Percentiles rank a stretch among this genome's conserved stretches.
These are phyloP conservation scores for Rhizopogon rudus DNA, from an alignment of 768 basidiomycete genomes.

Conservation along the genomic window DNA sequence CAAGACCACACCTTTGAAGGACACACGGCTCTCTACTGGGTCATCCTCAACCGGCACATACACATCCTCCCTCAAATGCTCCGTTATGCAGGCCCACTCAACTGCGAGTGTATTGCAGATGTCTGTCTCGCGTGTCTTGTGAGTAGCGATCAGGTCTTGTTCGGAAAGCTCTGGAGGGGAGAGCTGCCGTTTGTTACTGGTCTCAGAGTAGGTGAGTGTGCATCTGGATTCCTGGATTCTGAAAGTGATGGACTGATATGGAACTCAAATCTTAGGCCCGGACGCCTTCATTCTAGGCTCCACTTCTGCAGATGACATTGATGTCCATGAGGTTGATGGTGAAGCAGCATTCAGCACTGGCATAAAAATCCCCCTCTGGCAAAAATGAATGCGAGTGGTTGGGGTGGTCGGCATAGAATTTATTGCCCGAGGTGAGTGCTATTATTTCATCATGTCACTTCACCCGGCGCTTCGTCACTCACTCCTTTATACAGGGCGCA, in stretches of 20 bases:
- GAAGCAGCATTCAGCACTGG: slow-evolving; percentile 49
- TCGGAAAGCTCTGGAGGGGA: slow-evolving; percentile 14
- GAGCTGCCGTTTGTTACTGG: slow-evolving; percentile 9
- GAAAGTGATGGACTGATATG: background rate
- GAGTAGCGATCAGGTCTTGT: slow-evolving; percentile 19
- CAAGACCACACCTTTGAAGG: slow-evolving; percentile 62
- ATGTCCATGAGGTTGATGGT: slow-evolving; percentile 44
- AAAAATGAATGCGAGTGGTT: slow-evolving; percentile 66
- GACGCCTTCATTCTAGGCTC: slow-evolving; percentile 42
- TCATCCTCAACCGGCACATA: slow-evolving; percentile 48
- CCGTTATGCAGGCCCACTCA: slow-evolving; percentile 43
- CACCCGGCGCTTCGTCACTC: background rate
- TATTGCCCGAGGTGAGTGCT: slow-evolving; percentile 45
- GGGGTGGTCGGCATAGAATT: slow-evolving; percentile 56
- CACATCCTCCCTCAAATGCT: slow-evolving; percentile 47
- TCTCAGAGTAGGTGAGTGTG: slow-evolving; percentile 9
- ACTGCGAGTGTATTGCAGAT: slow-evolving; percentile 45
- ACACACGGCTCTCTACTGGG: slow-evolving; percentile 71
- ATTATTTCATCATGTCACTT: background rate
- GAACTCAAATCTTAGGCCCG: slow-evolving; percentile 24
- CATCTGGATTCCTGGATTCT: background rate
- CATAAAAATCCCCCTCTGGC: slow-evolving; percentile 35
- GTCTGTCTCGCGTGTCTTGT: slow-evolving; percentile 60
- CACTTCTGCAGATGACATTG: slow-evolving; percentile 51
- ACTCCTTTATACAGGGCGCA: slow-evolving; percentile 11